A percentile compares a stretch with the other conserved stretches of the same genome.
Conservation (phyloP, 2,329 filamentous ascomycete genomes). For the Ceratocystis papillata region DNA sequence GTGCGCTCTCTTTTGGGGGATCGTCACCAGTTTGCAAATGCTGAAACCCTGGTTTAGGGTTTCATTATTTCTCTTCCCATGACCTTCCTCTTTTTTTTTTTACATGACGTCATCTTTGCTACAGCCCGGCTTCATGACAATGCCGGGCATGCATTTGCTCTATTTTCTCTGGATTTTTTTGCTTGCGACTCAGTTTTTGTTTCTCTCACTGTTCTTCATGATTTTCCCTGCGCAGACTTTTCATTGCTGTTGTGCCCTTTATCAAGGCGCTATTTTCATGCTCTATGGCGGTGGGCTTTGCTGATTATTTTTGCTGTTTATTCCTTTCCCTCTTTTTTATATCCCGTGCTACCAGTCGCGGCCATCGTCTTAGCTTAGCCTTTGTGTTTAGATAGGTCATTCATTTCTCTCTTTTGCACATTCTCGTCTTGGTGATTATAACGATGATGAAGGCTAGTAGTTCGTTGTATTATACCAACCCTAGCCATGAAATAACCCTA, state of each 20-base stretch:
- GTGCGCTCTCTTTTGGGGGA: background rate
- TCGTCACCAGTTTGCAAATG: background rate
- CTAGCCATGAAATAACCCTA: background rate
- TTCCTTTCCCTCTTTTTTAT: conserved; percentile 12
- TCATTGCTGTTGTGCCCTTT: background rate
- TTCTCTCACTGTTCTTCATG: background rate
- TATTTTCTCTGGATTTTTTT: conserved; percentile 5
- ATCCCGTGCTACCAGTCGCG: conserved; percentile 8
- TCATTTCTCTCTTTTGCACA: background rate
- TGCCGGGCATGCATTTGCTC: background rate
- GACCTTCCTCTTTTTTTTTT: background rate
- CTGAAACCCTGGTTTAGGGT: background rate
- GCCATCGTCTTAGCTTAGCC: conserved; percentile 6
- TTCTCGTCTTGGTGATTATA: background rate
- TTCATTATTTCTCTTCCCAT: background rate
- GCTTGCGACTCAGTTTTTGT: background rate
- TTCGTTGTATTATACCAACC: background rate
- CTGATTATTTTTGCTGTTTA: conserved; percentile 9
- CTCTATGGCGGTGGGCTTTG: conserved; percentile 7
- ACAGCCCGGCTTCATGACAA: background rate
- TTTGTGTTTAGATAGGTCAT: conserved; percentile 11
- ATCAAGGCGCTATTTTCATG: conserved; percentile 8
- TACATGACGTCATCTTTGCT: conserved; percentile 14
- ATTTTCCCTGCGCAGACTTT: background rate
- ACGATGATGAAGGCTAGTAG: background rate